Percentiles rank a stretch among this genome's conserved stretches.
Evolutionary conservation across 1,284 basidiomycete genomes (phyloP).

Genomic region (Austroboletus novae-zelandiae): DNA sequence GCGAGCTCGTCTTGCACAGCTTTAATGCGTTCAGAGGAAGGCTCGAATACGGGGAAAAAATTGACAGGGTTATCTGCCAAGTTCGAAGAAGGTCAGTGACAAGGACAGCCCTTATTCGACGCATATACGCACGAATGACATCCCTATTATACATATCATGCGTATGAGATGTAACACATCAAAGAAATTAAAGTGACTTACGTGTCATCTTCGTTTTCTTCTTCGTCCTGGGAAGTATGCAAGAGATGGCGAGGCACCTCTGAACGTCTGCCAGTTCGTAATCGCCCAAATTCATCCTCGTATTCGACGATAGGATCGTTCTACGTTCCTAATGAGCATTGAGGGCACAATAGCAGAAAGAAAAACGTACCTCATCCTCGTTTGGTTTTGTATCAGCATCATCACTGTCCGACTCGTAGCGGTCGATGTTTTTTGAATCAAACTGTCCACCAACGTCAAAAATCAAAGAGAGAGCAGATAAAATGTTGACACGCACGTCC

Average conservation of each 20-base stretch:
- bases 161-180: conserved; percentile 8
- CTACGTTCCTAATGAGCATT: conserved; percentile 28
- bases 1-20: conserved; percentile 73
- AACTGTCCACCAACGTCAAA: conserved; percentile 50
- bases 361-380: conserved; percentile 40
- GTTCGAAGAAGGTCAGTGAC: conserved; percentile 1
- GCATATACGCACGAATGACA: conserved; percentile 52
- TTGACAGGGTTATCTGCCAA: conserved; percentile 68
- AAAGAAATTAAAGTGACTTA: conserved; percentile 33
- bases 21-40: conserved; percentile 73
- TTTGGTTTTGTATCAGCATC: conserved; percentile 53
- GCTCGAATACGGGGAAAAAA: conserved; percentile 85
- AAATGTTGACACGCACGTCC: conserved; percentile 58
- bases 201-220: conserved; percentile 48
- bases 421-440: conserved; percentile 59
- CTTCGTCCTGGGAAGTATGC: conserved; percentile 34
- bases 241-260: conserved; percentile 73
- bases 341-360: not conserved
- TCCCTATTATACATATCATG: conserved; percentile 41
- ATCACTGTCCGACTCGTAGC: conserved; percentile 65
- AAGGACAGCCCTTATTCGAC: not conserved
- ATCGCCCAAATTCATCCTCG: conserved; percentile 82
- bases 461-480: not conserved
- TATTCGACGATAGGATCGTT: conserved; percentile 82
- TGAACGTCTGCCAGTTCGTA: conserved; percentile 64